Base-by-base conservation (phyloP, 176 grass and related monocot species). In the Tillandsia fasciculata region DNA sequence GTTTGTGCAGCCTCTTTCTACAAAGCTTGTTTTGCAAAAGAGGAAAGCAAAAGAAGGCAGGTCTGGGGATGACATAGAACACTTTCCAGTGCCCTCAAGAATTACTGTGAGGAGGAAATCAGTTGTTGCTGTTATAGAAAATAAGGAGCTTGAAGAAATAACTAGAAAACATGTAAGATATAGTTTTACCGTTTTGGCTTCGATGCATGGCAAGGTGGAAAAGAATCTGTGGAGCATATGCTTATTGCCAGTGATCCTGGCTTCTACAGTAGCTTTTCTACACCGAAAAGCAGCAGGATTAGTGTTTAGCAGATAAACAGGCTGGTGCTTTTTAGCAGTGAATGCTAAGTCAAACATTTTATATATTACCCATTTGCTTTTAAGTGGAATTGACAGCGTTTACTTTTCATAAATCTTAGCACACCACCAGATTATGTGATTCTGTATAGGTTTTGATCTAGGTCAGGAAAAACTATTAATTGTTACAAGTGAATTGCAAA, bases 11-110 rank as follows among this genome's bases (percentile, higher is more conserved):
- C 89, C 94, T 83, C 80, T 99, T 20, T 81, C 89, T 64, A 99
- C 89, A 71, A 99, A 99, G 79, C 72, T 99, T 86, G 80, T 80
- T 61, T 84, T 99, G 67, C 94, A 92, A 83, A 99, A 93, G 79
- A 92, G 91, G 64, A 92, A 84, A 67, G 89, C 94, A 49, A 99
- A 99, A 85, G 94, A 99, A 67, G 94, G 94, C 48, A 91, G 94
- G 63, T 72, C 86, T 64, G 89, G 86, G 53, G 89, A 99, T 70
- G 89, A 96, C 66, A 79, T 88, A 2, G 94, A 93, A 47, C 94
- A 99, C 71, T 99, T 93, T 69, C 94, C 94, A 52, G 89, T 86
- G 11, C 89, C 94, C 77, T 90, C 89, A 64, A 92, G 68, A 52
- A 90, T 90, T 68, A 90, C 80, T 51, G 82, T 99, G 63, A 93